Base-by-base conservation (phyloP, 345 rosid genomes). In the Rhodamnia argentea region DNA sequence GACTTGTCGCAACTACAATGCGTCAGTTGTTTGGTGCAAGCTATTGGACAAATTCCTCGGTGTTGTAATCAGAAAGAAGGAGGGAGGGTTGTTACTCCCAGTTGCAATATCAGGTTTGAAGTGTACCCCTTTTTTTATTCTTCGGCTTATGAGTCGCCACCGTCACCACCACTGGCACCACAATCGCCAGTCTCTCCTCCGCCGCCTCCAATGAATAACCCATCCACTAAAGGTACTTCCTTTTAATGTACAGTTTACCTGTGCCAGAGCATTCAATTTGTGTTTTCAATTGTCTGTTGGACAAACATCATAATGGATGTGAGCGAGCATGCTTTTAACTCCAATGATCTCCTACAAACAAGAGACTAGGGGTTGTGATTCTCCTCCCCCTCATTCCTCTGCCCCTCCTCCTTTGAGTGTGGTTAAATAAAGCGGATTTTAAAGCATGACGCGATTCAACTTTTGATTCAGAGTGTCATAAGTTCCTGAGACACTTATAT, bases 51-150 rank as follows among this genome's bases (percentile, higher is more conserved):
- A 3, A 62, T 84, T 60, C 86, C 82, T 22, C 1, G 0, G 42
- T 29, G 1, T 32, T 84, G 86, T 52, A 1, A 51, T 52, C n/a
- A 55, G 6, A 84, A 52, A 40, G 2, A 6, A 8, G 86, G 86
- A 51, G 86, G 86, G 51, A 84, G 82, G 82, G 82, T 64, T 75
- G 13, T 84, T 10, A 4, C 0, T 5, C 86, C 82, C 6, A 84
- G 86, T 78, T 84, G 86, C 40, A 84, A 64, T 7, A 29, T 84
- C 52, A 64, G 86, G 47, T 84, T 27, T 53, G 86, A 84, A 32
- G 29, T 64, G 10, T 10, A 10, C 86, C 64, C 0, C 13, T 58
- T 47, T 29, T 16, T 44, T 59, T 0, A 44, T 70, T 75, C 76
- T 64, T 64, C 44, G 76, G 44, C 76, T 37, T 37, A 37, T 37